phyloP scores from a whole-genome alignment of 768 basidiomycete species.

The Amanita muscaria region DNA sequence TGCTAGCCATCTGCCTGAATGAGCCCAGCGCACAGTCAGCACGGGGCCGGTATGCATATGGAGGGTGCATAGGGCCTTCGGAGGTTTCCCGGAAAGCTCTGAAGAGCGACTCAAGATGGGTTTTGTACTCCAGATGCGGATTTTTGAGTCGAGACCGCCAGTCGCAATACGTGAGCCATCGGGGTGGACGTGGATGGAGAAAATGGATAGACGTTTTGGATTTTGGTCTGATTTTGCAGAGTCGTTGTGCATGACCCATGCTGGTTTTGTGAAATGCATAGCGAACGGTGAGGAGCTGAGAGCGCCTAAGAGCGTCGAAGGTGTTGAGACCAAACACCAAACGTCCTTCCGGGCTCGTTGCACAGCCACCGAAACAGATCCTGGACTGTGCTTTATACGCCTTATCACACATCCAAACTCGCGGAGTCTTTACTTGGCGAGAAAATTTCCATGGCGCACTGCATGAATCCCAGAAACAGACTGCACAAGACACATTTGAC shows the following conservation, averaged over 20 bases:
- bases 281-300: neutral
- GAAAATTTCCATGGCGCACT: neutral
- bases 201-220: conserved; percentile 73
- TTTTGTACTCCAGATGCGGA: conserved; percentile 95
- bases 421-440: no score
- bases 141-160: conserved; percentile 90
- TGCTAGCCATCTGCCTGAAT: conserved; percentile 89
- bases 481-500: no score
- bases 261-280: conserved; percentile 86
- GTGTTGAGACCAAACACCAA: no score
- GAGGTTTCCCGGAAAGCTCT: conserved; percentile 60
- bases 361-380: no score
- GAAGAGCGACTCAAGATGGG: conserved; percentile 78
- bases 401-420: no score
- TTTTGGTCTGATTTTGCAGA: conserved; percentile 51
- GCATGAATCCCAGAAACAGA: neutral
- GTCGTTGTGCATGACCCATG: conserved; percentile 83
- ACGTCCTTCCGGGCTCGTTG: no score
- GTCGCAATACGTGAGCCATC: conserved; percentile 97
- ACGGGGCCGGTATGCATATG: conserved; percentile 94
- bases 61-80: conserved; percentile 84
- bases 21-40: conserved; percentile 85
- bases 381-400: no score
- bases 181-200: conserved; percentile 89
- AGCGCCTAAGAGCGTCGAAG: neutral